Base-by-base conservation (phyloP, 2,329 filamentous ascomycete genomes). In the Tricladium varicosporioides region DNA sequence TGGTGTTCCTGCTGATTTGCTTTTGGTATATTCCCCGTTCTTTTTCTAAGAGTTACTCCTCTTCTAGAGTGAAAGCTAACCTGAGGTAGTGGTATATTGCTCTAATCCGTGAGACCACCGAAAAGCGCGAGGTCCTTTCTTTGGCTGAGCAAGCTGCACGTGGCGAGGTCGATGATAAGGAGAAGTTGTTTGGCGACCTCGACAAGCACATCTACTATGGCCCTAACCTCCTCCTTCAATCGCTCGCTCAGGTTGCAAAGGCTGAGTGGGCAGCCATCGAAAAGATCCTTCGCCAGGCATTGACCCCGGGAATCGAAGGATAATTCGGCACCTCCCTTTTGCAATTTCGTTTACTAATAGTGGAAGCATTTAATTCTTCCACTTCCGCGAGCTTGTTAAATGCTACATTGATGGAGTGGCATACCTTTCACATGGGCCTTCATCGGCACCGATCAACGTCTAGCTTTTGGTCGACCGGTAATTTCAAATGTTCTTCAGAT, bases 1-100 rank as follows among this genome's bases (percentile, higher is more conserved):
- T 0, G 74, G 72, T 32, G 65, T 74, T 36, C 77, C 80, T 0
- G 63, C 74, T 13, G 84, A 86, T 63, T 68, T 86, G 2, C 67
- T 85, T 18, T 78, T 85, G 72, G 82, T 83, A 74, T 68, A 77
- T 71, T 55, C 44, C 22, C 22, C 18, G 45, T 36, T 5, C 51
- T 16, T 27, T 50, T 36, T 56, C 57, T 42, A 19, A 18, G 18
- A 42, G 7, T 18, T 32, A 27, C 7, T 27, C 22, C 22, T 27
- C 15, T n/a, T 5, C 22, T 43, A 10, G 10, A 46, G 44, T 33
- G 15, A 32, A 33, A 18, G 4, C 51, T 62, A 18, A 65, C 50
- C 13, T 15, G 11, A 32, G 9, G 40, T 49, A 85, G 82, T 86
- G 77, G 74, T 86, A 84, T 70, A 78, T 85, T 53, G 71, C 74